Evolutionary conservation across 2,329 filamentous ascomycete species (phyloP).

Genomic region (Scytalidium sp.): DNA sequence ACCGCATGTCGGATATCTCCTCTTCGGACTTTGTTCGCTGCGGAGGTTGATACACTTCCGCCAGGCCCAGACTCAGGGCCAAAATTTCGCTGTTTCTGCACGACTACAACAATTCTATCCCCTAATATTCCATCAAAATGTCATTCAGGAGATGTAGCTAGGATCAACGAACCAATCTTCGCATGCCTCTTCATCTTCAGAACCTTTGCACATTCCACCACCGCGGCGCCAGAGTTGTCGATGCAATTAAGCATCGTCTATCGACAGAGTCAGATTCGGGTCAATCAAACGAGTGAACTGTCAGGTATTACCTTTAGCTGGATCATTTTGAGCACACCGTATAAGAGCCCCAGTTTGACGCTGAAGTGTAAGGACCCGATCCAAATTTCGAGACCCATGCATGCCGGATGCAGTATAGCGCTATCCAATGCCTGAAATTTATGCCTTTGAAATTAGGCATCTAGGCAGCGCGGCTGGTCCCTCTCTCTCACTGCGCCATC

Average conservation of each 20-base stretch:
- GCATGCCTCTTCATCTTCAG: conserved; percentile 87
- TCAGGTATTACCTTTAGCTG: conserved; percentile 70
- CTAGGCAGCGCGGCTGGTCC: neutral
- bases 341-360: conserved; percentile 8
- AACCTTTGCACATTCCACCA: conserved; percentile 95
- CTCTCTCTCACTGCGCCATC: neutral
- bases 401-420: neutral
- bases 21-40: conserved; percentile 89
- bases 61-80: conserved; percentile 68
- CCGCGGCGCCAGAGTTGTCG: conserved; percentile 94
- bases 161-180: conserved; percentile 68
- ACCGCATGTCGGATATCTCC: conserved; percentile 97
- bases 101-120: conserved; percentile 94
- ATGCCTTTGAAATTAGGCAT: neutral
- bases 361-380: neutral
- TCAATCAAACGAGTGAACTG: neutral
- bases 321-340: conserved; percentile 68
- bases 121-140: conserved; percentile 47
- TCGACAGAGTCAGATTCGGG: neutral
- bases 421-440: neutral
- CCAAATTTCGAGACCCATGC: conserved; percentile 1
- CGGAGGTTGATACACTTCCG: conserved; percentile 67
- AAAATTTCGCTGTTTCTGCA: conserved; percentile 88
- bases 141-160: neutral
- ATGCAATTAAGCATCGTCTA: conserved; percentile 99